A percentile compares a stretch with the other conserved stretches of the same genome.
These are phyloP conservation scores for Brassica hybrid DNA, from an alignment of 441 rosid species.

Conservation along the genomic window DNA sequence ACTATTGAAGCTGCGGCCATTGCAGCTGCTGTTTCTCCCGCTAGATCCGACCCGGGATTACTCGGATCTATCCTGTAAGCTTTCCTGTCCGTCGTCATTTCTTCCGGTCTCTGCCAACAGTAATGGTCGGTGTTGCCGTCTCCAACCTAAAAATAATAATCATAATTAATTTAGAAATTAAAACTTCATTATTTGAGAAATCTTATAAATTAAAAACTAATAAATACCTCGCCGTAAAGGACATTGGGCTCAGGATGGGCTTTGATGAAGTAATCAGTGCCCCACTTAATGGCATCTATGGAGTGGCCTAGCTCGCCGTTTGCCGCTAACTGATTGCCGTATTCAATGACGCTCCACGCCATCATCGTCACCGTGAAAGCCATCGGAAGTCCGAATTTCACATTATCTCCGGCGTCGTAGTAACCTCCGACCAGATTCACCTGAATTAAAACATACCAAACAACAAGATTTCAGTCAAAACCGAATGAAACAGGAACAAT, in stretches of 20 bases:
- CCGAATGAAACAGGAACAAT: slow-evolving; percentile 12
- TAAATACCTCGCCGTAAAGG: slow-evolving; percentile 81
- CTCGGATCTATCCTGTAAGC: slow-evolving; percentile 72
- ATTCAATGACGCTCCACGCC: slow-evolving; percentile 90
- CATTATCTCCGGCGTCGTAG: slow-evolving; percentile 96
- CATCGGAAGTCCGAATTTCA: slow-evolving; percentile 93
- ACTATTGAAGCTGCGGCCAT: slow-evolving; percentile 95
- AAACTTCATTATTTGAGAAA: neutral
- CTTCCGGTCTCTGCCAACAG: slow-evolving; percentile 76
- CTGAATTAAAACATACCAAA: slow-evolving; percentile 36
- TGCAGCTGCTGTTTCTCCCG: slow-evolving; percentile 97
- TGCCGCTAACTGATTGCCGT: slow-evolving; percentile 68
- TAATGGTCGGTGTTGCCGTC: slow-evolving; percentile 91
- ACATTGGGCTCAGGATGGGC: slow-evolving; percentile 86
- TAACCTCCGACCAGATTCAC: slow-evolving; percentile 93
- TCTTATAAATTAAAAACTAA: neutral
- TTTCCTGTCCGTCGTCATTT: too few species aligned
- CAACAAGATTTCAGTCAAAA: neutral
- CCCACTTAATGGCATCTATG: slow-evolving; percentile 89
- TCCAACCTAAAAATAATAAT: slow-evolving; percentile 62
- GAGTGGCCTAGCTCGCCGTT: slow-evolving; percentile 79
- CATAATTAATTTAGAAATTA: neutral
- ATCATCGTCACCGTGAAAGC: slow-evolving; percentile 93
- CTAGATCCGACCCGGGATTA: slow-evolving; percentile 93
- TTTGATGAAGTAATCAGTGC: slow-evolving; percentile 88